phyloP scores from a whole-genome alignment of 2,329 filamentous ascomycete genomes.

The Ilyonectria mors-panacis region DNA sequence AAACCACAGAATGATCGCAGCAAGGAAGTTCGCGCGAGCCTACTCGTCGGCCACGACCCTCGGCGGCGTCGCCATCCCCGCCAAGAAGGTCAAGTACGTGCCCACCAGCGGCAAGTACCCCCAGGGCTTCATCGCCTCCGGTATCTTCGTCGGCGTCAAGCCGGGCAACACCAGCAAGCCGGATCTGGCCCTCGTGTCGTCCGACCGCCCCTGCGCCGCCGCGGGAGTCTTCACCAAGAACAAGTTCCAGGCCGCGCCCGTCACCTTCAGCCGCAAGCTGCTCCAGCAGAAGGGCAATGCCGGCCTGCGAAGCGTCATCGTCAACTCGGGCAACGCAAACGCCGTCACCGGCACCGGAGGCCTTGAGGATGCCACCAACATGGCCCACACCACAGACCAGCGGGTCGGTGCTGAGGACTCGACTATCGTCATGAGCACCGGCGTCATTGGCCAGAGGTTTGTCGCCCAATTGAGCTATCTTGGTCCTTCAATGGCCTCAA shows the following conservation, averaged over 20 bases:
- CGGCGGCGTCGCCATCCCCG: conserved; percentile 68
- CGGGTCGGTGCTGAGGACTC: conserved; percentile 63
- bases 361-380: conserved; percentile 86
- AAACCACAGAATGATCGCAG: conserved; percentile 28
- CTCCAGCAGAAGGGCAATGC: conserved; percentile 76
- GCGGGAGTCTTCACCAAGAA: conserved; percentile 98
- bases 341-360: conserved; percentile 94
- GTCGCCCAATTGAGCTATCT: conserved; percentile 36
- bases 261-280: conserved; percentile 85
- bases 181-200: conserved; percentile 90
- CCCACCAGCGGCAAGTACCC: conserved; percentile 90
- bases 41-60: conserved; percentile 51
- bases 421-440: conserved; percentile 98
- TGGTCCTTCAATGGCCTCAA: conserved; percentile 15
- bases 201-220: conserved; percentile 86
- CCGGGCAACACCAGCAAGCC: conserved; percentile 91
- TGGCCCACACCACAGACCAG: conserved; percentile 86
- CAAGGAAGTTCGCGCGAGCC: conserved; percentile 54
- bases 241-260: conserved; percentile 96
- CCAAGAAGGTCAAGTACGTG: conserved; percentile 91
- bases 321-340: conserved; percentile 98
- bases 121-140: conserved; percentile 88
- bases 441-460: conserved; percentile 93
- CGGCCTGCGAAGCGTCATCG: conserved; percentile 84
- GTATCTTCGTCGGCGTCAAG: conserved; percentile 94